Percentiles rank a stretch among this genome's conserved stretches.
These are phyloP conservation scores for Raddia guianensis DNA, from an alignment of 176 grass and related monocot species.

Conservation along the genomic window DNA sequence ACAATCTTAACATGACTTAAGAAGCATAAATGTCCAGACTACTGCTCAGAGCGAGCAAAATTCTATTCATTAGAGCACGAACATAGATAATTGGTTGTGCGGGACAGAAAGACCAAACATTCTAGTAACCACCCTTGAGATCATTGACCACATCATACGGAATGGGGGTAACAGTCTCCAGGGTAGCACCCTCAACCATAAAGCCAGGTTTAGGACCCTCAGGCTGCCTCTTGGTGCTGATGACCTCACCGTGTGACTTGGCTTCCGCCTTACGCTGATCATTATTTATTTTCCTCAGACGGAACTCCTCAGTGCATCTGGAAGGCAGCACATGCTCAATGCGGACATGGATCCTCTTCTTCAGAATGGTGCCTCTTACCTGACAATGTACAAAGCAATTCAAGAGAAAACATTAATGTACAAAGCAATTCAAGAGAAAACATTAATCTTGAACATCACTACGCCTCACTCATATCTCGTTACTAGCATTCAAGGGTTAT, in stretches of 20 bases:
- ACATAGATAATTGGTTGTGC: conserved; percentile 36
- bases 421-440: background rate
- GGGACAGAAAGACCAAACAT: conserved; percentile 15
- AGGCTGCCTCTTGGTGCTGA: conserved; percentile 76
- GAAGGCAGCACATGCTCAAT: conserved; percentile 72
- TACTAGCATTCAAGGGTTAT: background rate
- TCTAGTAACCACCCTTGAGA: conserved; percentile 86
- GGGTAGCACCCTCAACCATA: conserved; percentile 72
- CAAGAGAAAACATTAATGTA: background rate
- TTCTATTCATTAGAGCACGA: conserved; percentile 25
- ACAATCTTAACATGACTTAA: conserved; percentile 24
- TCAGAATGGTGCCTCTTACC: conserved; percentile 67
- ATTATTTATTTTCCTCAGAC: conserved; percentile 60
- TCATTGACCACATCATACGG: conserved; percentile 80
- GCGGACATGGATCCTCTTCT: conserved; percentile 73
- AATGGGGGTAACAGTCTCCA: conserved; percentile 75
- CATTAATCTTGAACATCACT: background rate
- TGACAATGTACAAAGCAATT: background rate
- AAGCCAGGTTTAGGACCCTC: conserved; percentile 73
- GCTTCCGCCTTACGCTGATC: conserved; percentile 64
- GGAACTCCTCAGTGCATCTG: conserved; percentile 72
- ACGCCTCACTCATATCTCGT: background rate
- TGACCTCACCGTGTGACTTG: conserved; percentile 58
- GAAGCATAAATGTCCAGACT: conserved; percentile 50
- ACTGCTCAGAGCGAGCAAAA: conserved; percentile 43